Base-by-base conservation (phyloP, 768 basidiomycete species). In the Gloeopeniophorella convolvens region DNA sequence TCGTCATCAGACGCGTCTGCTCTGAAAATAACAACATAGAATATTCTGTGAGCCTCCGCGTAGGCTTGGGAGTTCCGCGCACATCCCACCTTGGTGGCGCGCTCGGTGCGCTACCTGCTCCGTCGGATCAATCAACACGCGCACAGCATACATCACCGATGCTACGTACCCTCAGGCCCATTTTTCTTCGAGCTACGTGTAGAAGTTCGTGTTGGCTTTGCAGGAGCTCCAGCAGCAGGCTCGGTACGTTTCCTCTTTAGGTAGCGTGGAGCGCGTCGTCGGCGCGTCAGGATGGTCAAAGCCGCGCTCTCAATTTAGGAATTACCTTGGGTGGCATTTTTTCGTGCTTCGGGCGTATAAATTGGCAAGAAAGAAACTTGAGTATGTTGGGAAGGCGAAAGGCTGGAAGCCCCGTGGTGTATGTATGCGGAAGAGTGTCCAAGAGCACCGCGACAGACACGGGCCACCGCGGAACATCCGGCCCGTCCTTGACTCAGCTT, bases 211-310 rank as follows among this genome's bases (percentile, higher is more conserved):
- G 74, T 75, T 28, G 69, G 60, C 63, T 75, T 73, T 59, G 73
- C 64, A 27, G 71, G 54, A 28, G 70, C 36, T 15, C 63, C 65
- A 26, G 55, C 42, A 27, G 60, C 59, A 47, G 66, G 39, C 32
- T 73, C 74, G 24, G 64, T 63, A 63, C 76, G 78, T 70, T 84
- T 85, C 56, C 83, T 71, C 83, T 85, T 60, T 47, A n/a, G 41
- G 45, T 21, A 43, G 28, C 23, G 20, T 16, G 41, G 28, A 16
- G 45, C 45, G 44, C 37, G 44, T 47, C 35, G 26, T 15, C 28
- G 31, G 48, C 42, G 46, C 46, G 42, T 43, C 42, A 37, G 42
- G 35, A 16, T 3, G 18, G n/a, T 5, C 23, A 13, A 10, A 6
- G 24, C 15, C n/a, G 20, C 5, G 40, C 11, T 20, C 24, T 23